Percentiles rank a stretch among this genome's conserved stretches.
Evolutionary conservation across 2,329 filamentous ascomycete species (phyloP).

Genomic region (Coniella lustricola): DNA sequence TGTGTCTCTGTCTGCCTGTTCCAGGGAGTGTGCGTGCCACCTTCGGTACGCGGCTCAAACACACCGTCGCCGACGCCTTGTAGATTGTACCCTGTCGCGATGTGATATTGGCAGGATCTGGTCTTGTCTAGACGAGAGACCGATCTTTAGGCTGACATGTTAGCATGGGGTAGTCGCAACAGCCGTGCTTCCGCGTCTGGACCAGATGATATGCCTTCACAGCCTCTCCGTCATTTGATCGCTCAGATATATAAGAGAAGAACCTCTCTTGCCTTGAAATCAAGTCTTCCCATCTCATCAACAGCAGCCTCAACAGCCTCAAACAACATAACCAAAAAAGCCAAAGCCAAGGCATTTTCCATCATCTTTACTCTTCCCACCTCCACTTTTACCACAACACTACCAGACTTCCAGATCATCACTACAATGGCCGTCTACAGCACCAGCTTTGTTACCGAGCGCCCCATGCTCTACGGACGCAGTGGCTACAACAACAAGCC

Average conservation of each 20-base stretch:
- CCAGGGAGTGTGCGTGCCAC: no score
- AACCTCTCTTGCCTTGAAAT: slow-evolving; percentile 18
- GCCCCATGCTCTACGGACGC: slow-evolving; percentile 33
- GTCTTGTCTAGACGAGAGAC: background rate
- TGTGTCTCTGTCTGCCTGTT: no score
- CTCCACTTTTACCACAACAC: slow-evolving; percentile 5
- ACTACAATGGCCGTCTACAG: slow-evolving; percentile 32
- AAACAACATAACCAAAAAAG: slow-evolving; percentile 9
- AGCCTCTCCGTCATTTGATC: background rate
- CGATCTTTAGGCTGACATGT: slow-evolving; percentile 9
- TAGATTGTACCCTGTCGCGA: no score
- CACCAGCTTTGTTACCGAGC: slow-evolving; percentile 27
- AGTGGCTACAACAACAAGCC: slow-evolving; percentile 35
- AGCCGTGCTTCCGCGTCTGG: background rate
- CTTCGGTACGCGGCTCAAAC: no score
- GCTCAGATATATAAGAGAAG: slow-evolving; percentile 20
- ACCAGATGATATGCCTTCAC: slow-evolving; percentile 13
- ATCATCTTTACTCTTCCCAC: slow-evolving; percentile 1
- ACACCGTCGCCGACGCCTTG: no score
- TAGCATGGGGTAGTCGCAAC: slow-evolving; percentile 4
- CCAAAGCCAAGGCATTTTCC: background rate
- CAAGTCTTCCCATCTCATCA: slow-evolving; percentile 17
- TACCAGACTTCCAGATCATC: slow-evolving; percentile 9
- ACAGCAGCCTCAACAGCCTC: slow-evolving; percentile 18
- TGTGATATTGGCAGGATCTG: background rate